Conservation (phyloP, 2,329 filamentous ascomycete genomes). For the Dothideomycetes sp. region DNA sequence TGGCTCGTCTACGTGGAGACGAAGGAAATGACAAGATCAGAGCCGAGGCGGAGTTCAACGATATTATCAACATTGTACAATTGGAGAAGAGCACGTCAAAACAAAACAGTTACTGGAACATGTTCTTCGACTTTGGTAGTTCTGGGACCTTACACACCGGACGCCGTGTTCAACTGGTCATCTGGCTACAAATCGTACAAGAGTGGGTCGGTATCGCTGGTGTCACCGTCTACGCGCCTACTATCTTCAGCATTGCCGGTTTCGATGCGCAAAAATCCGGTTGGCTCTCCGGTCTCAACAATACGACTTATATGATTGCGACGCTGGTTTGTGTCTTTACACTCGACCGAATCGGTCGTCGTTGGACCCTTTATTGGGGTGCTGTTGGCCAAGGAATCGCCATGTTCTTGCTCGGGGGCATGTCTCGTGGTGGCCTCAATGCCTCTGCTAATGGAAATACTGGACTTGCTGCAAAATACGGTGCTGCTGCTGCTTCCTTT, state of each 20-base stretch:
- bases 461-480: constrained; percentile 26
- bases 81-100: constrained; percentile 41
- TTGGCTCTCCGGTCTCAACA: constrained; percentile 35
- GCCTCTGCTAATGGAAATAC: constrained; percentile 20
- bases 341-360: constrained; percentile 26
- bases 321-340: constrained; percentile 30
- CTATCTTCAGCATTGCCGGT: constrained; percentile 27
- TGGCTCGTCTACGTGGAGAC: constrained; percentile 52
- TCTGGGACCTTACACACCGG: constrained; percentile 27
- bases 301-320: constrained; percentile 28
- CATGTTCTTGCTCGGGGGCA: constrained; percentile 27
- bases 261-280: constrained; percentile 29
- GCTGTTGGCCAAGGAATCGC: constrained; percentile 26
- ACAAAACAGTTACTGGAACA: constrained; percentile 24
- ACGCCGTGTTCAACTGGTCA: constrained; percentile 29
- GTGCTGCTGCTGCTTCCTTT: constrained; percentile 56
- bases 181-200: constrained; percentile 34
- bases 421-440: constrained; percentile 22
- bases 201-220: constrained; percentile 29
- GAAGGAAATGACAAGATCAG: constrained; percentile 21
- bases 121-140: constrained; percentile 25
- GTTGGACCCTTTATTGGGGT: constrained; percentile 29
- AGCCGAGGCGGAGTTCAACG: constrained; percentile 56
- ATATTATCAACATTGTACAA: constrained; percentile 55
- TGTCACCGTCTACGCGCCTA: constrained; percentile 30